Evolutionary conservation across 768 basidiomycete species (phyloP).

Genomic region (Amanita thiersii): DNA sequence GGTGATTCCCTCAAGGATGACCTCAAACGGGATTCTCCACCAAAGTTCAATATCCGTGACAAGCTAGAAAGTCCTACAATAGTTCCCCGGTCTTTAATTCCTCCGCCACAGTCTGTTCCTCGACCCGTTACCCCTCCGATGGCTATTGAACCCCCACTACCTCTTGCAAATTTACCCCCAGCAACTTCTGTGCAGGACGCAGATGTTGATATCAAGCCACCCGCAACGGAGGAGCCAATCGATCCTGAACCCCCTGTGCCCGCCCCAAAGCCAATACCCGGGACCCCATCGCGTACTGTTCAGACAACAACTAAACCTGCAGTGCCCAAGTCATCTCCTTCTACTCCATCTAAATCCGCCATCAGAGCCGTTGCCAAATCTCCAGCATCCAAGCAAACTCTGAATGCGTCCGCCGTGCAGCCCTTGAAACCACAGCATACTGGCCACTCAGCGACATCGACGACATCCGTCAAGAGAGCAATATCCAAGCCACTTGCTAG

Average conservation of each 20-base stretch:
- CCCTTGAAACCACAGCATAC: constrained; percentile 29
- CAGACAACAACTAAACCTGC: neutral
- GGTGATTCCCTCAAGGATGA: constrained; percentile 64
- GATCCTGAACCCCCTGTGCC: constrained; percentile 20
- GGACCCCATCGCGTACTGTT: constrained; percentile 9
- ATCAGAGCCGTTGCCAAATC: constrained; percentile 10
- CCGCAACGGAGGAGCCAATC: neutral
- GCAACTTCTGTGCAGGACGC: neutral
- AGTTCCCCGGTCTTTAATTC: constrained; percentile 27
- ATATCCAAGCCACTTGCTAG: constrained; percentile 21
- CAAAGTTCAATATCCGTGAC: constrained; percentile 23
- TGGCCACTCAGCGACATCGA: constrained; percentile 29
- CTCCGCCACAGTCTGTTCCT: constrained; percentile 21
- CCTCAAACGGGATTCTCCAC: constrained; percentile 71
- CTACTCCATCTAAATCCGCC: constrained; percentile 9
- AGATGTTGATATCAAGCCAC: neutral
- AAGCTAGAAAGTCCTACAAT: constrained; percentile 14
- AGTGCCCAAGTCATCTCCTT: neutral
- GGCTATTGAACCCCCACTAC: neutral
- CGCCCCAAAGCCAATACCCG: constrained; percentile 14
- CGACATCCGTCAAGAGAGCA: constrained; percentile 17
- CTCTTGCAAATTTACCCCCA: neutral
- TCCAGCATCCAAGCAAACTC: constrained; percentile 2
- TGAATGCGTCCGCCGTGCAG: constrained; percentile 11
- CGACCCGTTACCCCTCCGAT: neutral